These are phyloP conservation scores for Zymoseptoria crescenta DNA, from an alignment of 2,329 filamentous ascomycete genomes.

Conservation along the genomic window DNA sequence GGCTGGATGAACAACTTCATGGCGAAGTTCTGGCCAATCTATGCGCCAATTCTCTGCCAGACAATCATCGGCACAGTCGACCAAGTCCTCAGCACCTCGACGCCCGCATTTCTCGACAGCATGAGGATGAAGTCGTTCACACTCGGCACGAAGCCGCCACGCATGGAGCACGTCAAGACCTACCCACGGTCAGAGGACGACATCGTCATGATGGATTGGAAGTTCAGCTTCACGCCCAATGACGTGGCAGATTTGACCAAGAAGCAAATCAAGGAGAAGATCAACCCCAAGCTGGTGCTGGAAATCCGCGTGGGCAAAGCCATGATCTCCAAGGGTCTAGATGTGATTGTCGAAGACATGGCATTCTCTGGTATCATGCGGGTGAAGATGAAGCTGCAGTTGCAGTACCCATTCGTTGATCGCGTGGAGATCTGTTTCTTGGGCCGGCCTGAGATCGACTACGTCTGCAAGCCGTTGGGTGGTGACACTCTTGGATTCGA, in stretches of 20 bases:
- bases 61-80: conserved; percentile 92
- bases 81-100: conserved; percentile 87
- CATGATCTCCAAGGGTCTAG: conserved; percentile 91
- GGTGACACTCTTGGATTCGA: conserved; percentile 95
- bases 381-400: conserved; percentile 93
- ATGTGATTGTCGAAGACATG: conserved; percentile 98
- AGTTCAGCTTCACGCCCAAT: conserved; percentile 97
- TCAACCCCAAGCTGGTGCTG: conserved; percentile 93
- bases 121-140: conserved; percentile 90
- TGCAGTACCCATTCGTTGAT: conserved; percentile 92
- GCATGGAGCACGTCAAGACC: conserved; percentile 96
- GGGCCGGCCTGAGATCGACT: conserved; percentile 82
- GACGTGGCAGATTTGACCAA: conserved; percentile 87
- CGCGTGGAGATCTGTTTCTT: conserved; percentile 93
- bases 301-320: conserved; percentile 94
- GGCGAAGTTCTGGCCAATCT: conserved; percentile 99
- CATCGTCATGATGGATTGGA: conserved; percentile 98
- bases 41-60: conserved; percentile 84
- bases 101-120: conserved; percentile 86
- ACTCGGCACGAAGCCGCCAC: conserved; percentile 86
- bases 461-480: conserved; percentile 94
- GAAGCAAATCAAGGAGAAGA: conserved; percentile 84
- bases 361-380: conserved; percentile 93
- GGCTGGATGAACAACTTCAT: conserved; percentile 99
- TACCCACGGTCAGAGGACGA: conserved; percentile 95